Evolutionary conservation across 2,329 filamentous ascomycete genomes (phyloP).

Genomic region (Penicillium polonicum): DNA sequence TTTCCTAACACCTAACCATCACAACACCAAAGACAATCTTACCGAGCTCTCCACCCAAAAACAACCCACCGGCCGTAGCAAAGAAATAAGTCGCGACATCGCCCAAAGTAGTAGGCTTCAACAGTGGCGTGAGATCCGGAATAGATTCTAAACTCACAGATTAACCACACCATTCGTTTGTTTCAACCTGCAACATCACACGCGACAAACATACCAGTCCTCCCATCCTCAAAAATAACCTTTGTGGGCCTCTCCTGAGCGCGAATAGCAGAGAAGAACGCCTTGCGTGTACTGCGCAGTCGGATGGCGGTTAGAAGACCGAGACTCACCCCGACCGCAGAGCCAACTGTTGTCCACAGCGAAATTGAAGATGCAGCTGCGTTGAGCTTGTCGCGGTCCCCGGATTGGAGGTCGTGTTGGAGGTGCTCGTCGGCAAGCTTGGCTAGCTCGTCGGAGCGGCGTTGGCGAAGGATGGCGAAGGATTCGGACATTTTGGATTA

Average conservation of each 20-base stretch:
- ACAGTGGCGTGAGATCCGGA: constrained; percentile 58
- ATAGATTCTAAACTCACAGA: constrained; percentile 51
- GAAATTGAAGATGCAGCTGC: constrained; percentile 57
- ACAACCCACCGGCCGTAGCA: constrained; percentile 60
- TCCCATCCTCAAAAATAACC: constrained; percentile 61
- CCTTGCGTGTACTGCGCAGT: constrained; percentile 54
- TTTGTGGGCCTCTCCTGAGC: constrained; percentile 61
- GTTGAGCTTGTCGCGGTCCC: constrained; percentile 59
- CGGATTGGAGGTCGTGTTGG: constrained; percentile 56
- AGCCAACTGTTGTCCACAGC: constrained; percentile 58
- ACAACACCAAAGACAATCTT: background rate
- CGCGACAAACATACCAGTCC: constrained; percentile 49
- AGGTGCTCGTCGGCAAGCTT: constrained; percentile 59
- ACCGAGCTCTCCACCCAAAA: constrained; percentile 62
- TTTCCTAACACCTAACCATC: background rate
- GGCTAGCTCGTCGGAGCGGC: constrained; percentile 51
- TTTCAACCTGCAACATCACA: background rate
- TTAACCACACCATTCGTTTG: background rate
- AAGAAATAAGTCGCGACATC: constrained; percentile 64
- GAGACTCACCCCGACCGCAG: constrained; percentile 59
- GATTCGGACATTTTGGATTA: constrained; percentile 40
- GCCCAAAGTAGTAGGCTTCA: constrained; percentile 58
- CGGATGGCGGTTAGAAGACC: constrained; percentile 59
- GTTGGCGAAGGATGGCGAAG: constrained; percentile 49
- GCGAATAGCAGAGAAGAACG: constrained; percentile 63